Conservation (phyloP, 2,329 filamentous ascomycete species). For the Colletotrichum spaethianum region DNA sequence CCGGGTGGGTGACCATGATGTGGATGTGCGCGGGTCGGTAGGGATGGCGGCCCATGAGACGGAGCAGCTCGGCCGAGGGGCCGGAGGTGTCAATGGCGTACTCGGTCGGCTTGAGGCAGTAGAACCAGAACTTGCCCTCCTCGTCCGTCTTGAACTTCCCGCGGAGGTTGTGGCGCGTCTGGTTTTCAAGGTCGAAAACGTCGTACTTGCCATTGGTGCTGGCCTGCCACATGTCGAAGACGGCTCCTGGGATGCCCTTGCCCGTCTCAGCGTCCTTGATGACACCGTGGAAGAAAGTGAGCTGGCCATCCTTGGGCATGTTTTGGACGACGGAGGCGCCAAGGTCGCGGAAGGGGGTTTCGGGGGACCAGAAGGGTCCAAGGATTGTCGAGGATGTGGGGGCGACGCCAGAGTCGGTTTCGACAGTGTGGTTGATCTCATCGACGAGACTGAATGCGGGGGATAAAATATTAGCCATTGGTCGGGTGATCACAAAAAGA, state of each 20-base stretch:
- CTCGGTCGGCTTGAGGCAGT: constrained; percentile 74
- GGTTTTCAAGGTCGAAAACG: constrained; percentile 73
- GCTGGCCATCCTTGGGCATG: constrained; percentile 39
- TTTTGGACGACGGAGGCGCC: constrained; percentile 40
- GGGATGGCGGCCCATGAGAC: constrained; percentile 45
- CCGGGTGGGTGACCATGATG: constrained; percentile 58
- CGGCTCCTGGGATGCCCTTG: constrained; percentile 56
- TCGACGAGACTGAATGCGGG: constrained; percentile 30
- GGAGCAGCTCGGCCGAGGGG: constrained; percentile 44
- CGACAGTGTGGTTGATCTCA: constrained; percentile 41
- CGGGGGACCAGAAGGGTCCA: constrained; percentile 42
- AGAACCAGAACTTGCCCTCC: constrained; percentile 73
- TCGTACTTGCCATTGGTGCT: constrained; percentile 72
- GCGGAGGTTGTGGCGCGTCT: constrained; percentile 73
- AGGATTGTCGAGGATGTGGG: constrained; percentile 41
- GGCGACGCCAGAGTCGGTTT: constrained; percentile 31
- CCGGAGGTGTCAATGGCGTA: constrained; percentile 74
- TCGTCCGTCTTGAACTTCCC: constrained; percentile 75
- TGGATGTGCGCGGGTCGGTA: constrained; percentile 46
- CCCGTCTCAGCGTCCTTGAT: constrained; percentile 44
- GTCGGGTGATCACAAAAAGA: not conserved
- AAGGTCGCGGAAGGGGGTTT: constrained; percentile 42
- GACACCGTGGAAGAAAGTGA: constrained; percentile 40
- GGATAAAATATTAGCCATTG: not conserved
- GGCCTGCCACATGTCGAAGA: constrained; percentile 74